Conservation (phyloP, 2,329 filamentous ascomycete species). For the Nannizziopsis arthrosporioides region DNA sequence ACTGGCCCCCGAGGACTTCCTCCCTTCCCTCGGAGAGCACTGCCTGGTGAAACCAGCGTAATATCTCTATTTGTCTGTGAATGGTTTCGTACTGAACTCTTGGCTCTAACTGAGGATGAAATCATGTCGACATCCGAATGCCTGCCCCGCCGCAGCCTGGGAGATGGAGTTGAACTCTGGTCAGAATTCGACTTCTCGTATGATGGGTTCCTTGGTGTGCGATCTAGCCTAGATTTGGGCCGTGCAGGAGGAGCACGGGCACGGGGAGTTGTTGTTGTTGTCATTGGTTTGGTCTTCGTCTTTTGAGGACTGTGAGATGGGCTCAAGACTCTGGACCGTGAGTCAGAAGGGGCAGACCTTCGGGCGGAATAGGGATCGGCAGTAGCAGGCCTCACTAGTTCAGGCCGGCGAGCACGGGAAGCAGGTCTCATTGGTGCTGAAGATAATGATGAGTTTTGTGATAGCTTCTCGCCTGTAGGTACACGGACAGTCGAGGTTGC, state of each 20-base stretch:
- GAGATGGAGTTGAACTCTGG: conserved; percentile 21
- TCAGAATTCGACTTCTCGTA: conserved; percentile 27
- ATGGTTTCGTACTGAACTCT: conserved; percentile 1
- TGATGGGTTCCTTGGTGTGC: conserved; percentile 21
- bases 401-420: conserved; percentile 28
- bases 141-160: conserved; percentile 17
- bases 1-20: background rate
- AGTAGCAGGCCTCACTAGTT: conserved; percentile 38
- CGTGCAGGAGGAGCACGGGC: conserved; percentile 23
- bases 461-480: conserved; percentile 27
- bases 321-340: conserved; percentile 22
- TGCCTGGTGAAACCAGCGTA: background rate
- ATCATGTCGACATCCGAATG: conserved; percentile 1
- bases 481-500: conserved; percentile 25
- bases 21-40: background rate
- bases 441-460: conserved; percentile 34
- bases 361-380: conserved; percentile 43
- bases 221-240: conserved; percentile 25
- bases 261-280: conserved; percentile 24
- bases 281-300: conserved; percentile 20
- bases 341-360: conserved; percentile 13
- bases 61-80: conserved; percentile 5
- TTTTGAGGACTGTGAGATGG: conserved; percentile 16
- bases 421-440: conserved; percentile 47
- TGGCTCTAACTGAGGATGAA: background rate